Percentiles rank a stretch among this genome's conserved stretches.
Evolutionary conservation across 257 asterid genomes (phyloP).

Genomic region (Salvia splendens): DNA sequence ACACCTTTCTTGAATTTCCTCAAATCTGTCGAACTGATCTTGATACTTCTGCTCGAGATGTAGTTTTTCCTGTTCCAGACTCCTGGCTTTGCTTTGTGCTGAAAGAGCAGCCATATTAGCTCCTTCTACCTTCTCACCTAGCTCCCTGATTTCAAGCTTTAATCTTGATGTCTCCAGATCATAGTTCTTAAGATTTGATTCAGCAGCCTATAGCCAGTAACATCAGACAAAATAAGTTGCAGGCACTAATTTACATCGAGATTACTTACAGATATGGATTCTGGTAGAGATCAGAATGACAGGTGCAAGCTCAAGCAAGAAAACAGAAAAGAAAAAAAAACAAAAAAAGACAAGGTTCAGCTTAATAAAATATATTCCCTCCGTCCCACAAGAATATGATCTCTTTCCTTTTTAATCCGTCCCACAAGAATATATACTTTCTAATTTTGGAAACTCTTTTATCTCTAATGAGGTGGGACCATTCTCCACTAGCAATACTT

Average conservation of each 20-base stretch:
- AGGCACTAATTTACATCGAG: background rate
- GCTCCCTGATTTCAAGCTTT: conserved; percentile 60
- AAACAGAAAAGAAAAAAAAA: background rate
- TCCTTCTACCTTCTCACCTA: conserved; percentile 61
- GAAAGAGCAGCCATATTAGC: conserved; percentile 61
- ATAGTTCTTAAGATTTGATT: conserved; percentile 73
- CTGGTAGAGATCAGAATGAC: background rate
- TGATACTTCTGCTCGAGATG: conserved; percentile 81
- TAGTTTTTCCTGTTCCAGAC: conserved; percentile 76
- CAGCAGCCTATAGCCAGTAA: conserved; percentile 69
- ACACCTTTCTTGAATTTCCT: conserved; percentile 80
- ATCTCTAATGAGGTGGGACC: too few relatives aligned
- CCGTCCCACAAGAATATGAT: too few relatives aligned
- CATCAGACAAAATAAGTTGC: conserved; percentile 1
- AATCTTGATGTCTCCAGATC: conserved; percentile 61
- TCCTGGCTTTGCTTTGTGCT: conserved; percentile 73
- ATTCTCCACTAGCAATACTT: too few relatives aligned
- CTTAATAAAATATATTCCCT: background rate
- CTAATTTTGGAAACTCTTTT: too few relatives aligned
- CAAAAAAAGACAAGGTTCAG: background rate
- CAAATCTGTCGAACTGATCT: conserved; percentile 67
- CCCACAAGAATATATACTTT: too few relatives aligned
- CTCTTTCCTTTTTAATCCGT: too few relatives aligned
- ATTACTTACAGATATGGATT: background rate
- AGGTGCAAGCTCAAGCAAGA: background rate